Evolutionary conservation across 108 stramenopile genomes (phyloP), one percentile per base, ranked within the genome.

Genomic region (Asterionellopsis glacialis): DNA sequence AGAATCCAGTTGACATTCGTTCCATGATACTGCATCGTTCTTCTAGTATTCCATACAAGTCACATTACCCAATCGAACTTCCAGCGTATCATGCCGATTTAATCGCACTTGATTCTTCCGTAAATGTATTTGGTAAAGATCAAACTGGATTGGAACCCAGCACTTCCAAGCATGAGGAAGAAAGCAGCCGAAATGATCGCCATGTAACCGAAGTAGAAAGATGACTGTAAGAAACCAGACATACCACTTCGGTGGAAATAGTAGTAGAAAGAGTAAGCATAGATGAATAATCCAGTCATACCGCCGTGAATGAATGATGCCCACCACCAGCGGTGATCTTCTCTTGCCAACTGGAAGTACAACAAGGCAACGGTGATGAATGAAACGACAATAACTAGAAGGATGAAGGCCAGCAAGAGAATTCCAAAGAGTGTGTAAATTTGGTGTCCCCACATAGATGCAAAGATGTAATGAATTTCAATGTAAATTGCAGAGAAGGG

Each of bases 311-410:
- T 62, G 72, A 96, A 93, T 12, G 96, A 72, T 23, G 91, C 83
- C 98, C 98, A 99, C 98, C 97, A 98, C 98, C 98, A 99, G 47
- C 86, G 86, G 64, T 97, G 94, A 69, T 99, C 98, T 65, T 99
- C 97, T 55, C 90, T 70, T 0, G 96, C 94, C 57, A 99, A 73
- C 81, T 99, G 98, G 80, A 97, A 98, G 87, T 99, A 99, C 16
- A 97, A 65, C 61, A 97, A 67, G 12, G 96, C 93, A 44, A 99
- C 90, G 23, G 91, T 93, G 65, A 96, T 96, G 82, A 93, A 93
- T 11, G 90, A 87, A 10, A 85, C 87, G n/a, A 93, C 97, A 45
- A 95, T 85, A 14, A 94, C 67, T 55, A 99, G 77, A 45, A 99
- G 83, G 44, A 87, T 28, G 74, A 98, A 98, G 9, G 97, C 97